Base-by-base conservation (phyloP, 768 basidiomycete genomes). In the Omphalotus guepiniiformis region DNA sequence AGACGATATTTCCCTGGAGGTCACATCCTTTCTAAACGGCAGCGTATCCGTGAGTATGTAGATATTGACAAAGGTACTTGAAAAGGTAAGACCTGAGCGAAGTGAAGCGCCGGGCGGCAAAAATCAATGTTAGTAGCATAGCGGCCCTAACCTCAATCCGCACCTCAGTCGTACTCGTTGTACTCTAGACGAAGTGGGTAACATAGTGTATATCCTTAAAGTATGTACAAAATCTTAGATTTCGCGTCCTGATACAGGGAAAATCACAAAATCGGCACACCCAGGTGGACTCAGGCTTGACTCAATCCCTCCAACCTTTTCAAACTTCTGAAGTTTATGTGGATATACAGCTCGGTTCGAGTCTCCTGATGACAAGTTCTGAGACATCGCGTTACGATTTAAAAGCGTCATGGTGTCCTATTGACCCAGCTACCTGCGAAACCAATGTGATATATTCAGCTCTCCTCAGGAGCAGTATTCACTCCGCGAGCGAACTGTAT, bases 281-380 rank as follows among this genome's bases (percentile, higher is more conserved):
- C 95, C 96, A 67, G 94, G 94, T 96, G 9, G 30, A 63, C n/a
- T n/a, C n/a, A n/a, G n/a, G n/a, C 50, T 78, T 62, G 16, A 19
- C 26, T 49, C 38, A 6, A 6, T 40, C 22, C n/a, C 42, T 44
- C 5, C 16, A 21, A 36, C 15, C 11, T 39, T 21, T 9, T 40
- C 21, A 23, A 25, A 39, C 29, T 32, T 42, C 16, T 39, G 39
- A 40, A 37, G 29, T 23, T 40, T 6, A n/a, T 47, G 15, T 15
- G 42, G 38, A 23, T 32, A 23, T 38, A 42, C 49, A 96, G 95
- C 95, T 13, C 93, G 96, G 34, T 98, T 98, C 70, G 97, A 94
- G 11, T 96, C 95, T 9, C 95, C 98, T 66, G 95, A 98, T 79
- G 97, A 98, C n/a, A n/a, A 73, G 98, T 95, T 71, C 95, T 93